Evolutionary conservation across 192 early-diverging fungal genomes (phyloP).

Genomic region (Funneliformis geosporum): DNA sequence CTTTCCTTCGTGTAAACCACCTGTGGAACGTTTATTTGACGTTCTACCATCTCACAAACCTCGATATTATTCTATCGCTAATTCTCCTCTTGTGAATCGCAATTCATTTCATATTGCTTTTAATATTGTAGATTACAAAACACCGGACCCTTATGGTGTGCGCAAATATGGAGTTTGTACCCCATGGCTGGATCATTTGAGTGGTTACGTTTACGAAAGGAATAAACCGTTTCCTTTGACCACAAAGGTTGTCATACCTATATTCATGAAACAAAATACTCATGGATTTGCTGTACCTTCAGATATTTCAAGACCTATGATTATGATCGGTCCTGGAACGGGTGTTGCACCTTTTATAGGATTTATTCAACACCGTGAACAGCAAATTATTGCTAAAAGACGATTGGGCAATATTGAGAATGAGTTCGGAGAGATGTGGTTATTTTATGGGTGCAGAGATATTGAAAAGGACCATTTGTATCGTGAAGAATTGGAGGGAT

Average conservation of each 20-base stretch:
- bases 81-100: slow-evolving; percentile 59
- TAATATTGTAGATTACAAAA: slow-evolving; percentile 78
- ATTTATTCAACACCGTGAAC: slow-evolving; percentile 78
- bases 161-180: slow-evolving; percentile 69
- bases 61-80: slow-evolving; percentile 86
- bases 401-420: slow-evolving; percentile 36
- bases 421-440: slow-evolving; percentile 57
- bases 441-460: slow-evolving; percentile 87
- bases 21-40: slow-evolving; percentile 72
- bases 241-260: slow-evolving; percentile 39
- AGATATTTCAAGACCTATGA: slow-evolving; percentile 60
- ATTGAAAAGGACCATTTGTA: slow-evolving; percentile 71
- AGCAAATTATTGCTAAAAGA: slow-evolving; percentile 5
- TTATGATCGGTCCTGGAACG: slow-evolving; percentile 92
- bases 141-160: slow-evolving; percentile 46
- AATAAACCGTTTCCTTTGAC: slow-evolving; percentile 19
- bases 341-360: slow-evolving; percentile 94
- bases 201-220: slow-evolving; percentile 42
- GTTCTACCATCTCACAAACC: slow-evolving; percentile 76
- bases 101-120: slow-evolving; percentile 75
- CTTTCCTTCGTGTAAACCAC: slow-evolving; percentile 77
- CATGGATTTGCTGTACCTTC: slow-evolving; percentile 70
- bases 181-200: slow-evolving; percentile 75
- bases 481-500: slow-evolving; percentile 56
- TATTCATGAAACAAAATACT: slow-evolving; percentile 60